Evolutionary conservation across 805 yeast species (phyloP).

Genomic region (Dipodascus geniculatus): DNA sequence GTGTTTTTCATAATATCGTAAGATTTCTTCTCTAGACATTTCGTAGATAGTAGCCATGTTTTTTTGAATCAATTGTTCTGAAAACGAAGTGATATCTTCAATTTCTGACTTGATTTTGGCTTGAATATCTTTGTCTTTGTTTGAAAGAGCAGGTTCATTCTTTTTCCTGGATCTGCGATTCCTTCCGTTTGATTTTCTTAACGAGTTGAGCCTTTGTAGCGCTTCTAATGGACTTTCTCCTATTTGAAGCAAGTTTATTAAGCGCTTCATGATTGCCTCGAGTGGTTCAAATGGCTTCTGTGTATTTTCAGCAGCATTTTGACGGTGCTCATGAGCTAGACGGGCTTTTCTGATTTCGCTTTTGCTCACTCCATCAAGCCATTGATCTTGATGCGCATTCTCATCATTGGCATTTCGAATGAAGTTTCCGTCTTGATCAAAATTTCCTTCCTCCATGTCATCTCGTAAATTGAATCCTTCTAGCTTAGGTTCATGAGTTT

Average conservation of each 20-base stretch:
- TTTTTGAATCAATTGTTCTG: slow-evolving; percentile 35
- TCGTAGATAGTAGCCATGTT: slow-evolving; percentile 39
- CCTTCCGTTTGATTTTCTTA: slow-evolving; percentile 13
- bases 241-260: slow-evolving; percentile 40
- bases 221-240: slow-evolving; percentile 53
- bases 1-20: slow-evolving; percentile 31
- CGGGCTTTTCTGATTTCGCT: slow-evolving; percentile 29
- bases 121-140: slow-evolving; percentile 10
- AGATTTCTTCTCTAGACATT: slow-evolving; percentile 42
- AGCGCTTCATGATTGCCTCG: slow-evolving; percentile 18
- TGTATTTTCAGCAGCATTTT: slow-evolving; percentile 9
- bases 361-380: slow-evolving; percentile 28
- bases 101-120: slow-evolving; percentile 22
- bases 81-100: slow-evolving; percentile 34
- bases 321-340: slow-evolving; percentile 24
- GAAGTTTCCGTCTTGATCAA: slow-evolving; percentile 52
- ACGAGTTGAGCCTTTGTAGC: slow-evolving; percentile 30
- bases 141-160: slow-evolving; percentile 3
- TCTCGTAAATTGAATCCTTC: slow-evolving; percentile 52
- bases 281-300: slow-evolving; percentile 5
- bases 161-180: slow-evolving; percentile 1
- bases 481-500: slow-evolving; percentile 29
- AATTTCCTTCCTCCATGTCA: slow-evolving; percentile 47
- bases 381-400: slow-evolving; percentile 28
- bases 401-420: slow-evolving; percentile 31